Base-by-base conservation (phyloP, 2,329 filamentous ascomycete genomes). In the Aureobasidium leucospermi region DNA sequence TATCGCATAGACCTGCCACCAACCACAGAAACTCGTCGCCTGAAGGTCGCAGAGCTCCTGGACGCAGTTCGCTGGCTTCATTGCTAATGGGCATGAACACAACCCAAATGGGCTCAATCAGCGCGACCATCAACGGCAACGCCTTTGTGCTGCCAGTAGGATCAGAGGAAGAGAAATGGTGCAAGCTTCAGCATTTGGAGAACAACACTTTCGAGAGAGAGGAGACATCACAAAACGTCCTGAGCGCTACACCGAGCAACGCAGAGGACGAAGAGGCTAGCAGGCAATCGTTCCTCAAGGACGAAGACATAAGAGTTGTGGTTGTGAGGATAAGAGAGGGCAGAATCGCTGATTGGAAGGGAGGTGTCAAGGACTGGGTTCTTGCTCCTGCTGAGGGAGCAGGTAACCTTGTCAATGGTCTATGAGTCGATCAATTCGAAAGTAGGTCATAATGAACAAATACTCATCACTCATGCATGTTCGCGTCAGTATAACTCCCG, bases 261-360 rank as follows among this genome's bases (percentile, higher is more conserved):
- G 19, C 45, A 6, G 34, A 51, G 28, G 31, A 28, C 5, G 75
- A 74, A 2, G 75, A 77, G 60, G 75, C 74, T 19, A 76, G 85
- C 0, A 76, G 81, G 36, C 81, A 82, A 69, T 85, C 82, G 69
- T 89, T 91, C 73, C 83, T 96, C 43, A 87, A 87, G 39, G 89
- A 87, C 3, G 88, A 90, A 68, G 88, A 94, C 70, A 91, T 95
- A 1, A 81, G 88, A 51, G 92, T 96, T 6, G 90, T 97, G 36
- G 83, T 93, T 6, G 94, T 97, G 7, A 84, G 82, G 67, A 90
- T 97, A 66, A 83, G 81, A 67, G 89, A 92, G 70, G 91, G 94
- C 51, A 82, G 91, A 68, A 95, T 95, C 67, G 91, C 89, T 65
- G 94, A 96, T 72, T 96, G 89, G 88, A 96, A 96, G 77, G 93